Base-by-base conservation (phyloP, 495 filamentous ascomycete species). In the Penicillium riverlandense region DNA sequence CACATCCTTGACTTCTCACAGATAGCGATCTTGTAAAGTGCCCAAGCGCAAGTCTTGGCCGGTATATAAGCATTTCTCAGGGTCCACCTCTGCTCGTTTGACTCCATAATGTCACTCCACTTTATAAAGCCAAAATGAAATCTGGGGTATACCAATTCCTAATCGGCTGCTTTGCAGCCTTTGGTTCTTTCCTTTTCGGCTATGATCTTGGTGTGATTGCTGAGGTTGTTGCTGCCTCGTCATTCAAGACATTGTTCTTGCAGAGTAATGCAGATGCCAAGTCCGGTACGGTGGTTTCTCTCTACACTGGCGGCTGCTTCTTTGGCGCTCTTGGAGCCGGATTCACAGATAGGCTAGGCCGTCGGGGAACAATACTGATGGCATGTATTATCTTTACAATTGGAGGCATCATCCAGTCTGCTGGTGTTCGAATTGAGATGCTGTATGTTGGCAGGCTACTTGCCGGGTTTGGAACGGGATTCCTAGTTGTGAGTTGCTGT, bases 241-340 rank as follows among this genome's bases (percentile, higher is more conserved):
- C 49, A 49, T 44, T 54, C 7, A 33, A 47, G 34, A 43, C 44
- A 13, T 37, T 38, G 14, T 54, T 54, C 35, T 22, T 22, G 22
- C 22, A 22, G 22, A 22, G 22, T 22, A 55, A 73, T 7, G 63
- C 76, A 2, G 67, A 58, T 43, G 53, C 65, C 37, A 58, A 81
- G 49, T n/a, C 72, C 37, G 78, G 79, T 32, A 72, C 76, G 15
- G 77, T 82, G 1, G 77, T 81, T 11, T 77, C 77, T 0, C 62
- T 82, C 7, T 83, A 82, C 58, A 83, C 77, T 0, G 51, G 44
- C 8, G 51, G 58, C 27, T 54, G 51, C 7, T 60, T 62, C 41
- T 49, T 50, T 28, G 57, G 58, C 11, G 47, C 53, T 40, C 35
- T 40, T 47, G 44, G 33, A 6, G 22, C 22, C 22, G 22, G 22